Evolutionary conservation across 2,329 filamentous ascomycete genomes (phyloP), one percentile per base, ranked within the genome.

Genomic region (Graphilbum fragrans): DNA sequence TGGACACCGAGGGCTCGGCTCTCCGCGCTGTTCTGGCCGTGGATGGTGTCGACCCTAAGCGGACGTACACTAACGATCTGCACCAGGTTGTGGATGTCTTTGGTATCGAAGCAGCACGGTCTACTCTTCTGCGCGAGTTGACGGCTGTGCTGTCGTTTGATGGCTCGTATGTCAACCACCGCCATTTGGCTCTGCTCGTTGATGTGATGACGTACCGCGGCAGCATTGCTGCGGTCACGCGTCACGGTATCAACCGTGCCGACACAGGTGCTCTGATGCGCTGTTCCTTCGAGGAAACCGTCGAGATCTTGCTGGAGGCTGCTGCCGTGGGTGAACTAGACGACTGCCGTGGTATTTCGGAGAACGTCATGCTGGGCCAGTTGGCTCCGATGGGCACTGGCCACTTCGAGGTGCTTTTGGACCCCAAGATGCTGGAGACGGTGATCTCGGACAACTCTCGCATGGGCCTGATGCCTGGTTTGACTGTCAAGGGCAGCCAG

Each of bases 81-180:
- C 87, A 90, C 60, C 90, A 98, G 63, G 79, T 94, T 52, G 82
- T 95, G 35, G 83, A 90, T 50, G 86, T 94, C 10, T 92, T 98
- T 48, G 92, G 92, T 58, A 98, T 98, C 49, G 92, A 98, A 59
- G 93, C 87, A 50, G 87, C 87, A 46, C 82, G 92, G 55, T 78
- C 83, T 37, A 84, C 88, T 41, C 70, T 98, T 44, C 78, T 94
- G 51, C 80, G 82, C 47, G 93, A 98, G 59, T 64, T 98, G 69
- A 86, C 83, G 23, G 80, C 86, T 55, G 92, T 99, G 58, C 66
- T 99, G 66, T 88, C 92, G 21, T 98, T 98, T 58, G 92, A 96
- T 58, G 93, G 93, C 74, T 96, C 92, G 14, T 98, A 98, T 60
- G 92, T 98, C 73, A 98, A 98, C 61, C 87, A 96, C 65, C 87